A percentile compares a stretch with the other conserved stretches of the same genome.
phyloP scores from a whole-genome alignment of 83 land plant genomes.

The Diphasiastrum complanatum region DNA sequence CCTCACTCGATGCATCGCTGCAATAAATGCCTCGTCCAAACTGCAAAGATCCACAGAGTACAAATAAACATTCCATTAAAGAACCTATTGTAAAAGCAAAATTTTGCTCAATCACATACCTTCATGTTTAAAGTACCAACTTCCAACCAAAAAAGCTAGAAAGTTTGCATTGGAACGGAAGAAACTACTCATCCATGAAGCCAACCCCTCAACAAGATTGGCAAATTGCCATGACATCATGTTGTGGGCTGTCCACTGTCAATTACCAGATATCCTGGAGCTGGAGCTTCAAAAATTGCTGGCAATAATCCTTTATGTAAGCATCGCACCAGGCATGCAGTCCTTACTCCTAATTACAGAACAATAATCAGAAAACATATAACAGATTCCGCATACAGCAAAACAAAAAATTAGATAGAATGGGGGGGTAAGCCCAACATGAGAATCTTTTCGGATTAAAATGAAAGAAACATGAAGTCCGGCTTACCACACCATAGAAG shows the following conservation, averaged over 20 bases:
- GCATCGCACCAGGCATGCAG: conserved; percentile 53
- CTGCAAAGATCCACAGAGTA: conserved; percentile 20
- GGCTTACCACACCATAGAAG: conserved; percentile 76
- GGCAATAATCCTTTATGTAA: conserved; percentile 57
- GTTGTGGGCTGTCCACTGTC: too few species aligned
- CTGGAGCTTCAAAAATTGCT: conserved; percentile 49
- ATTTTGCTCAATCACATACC: too few species aligned
- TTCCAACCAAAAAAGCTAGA: too few species aligned
- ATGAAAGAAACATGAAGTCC: neutral
- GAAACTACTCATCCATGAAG: too few species aligned
- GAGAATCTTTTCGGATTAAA: too few species aligned
- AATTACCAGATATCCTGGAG: conserved; percentile 66
- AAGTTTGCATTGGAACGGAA: too few species aligned
- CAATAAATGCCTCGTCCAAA: conserved; percentile 67
- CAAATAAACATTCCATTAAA: neutral
- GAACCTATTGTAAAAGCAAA: neutral
- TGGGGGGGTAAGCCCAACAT: too few species aligned
- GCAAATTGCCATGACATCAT: too few species aligned
- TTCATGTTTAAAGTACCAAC: too few species aligned
- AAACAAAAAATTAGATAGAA: too few species aligned
- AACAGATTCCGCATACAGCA: neutral
- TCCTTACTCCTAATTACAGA: conserved; percentile 45
- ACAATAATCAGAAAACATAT: neutral
- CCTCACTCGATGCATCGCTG: conserved; percentile 64
- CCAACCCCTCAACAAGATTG: too few species aligned